phyloP scores from a whole-genome alignment of 169 alveolate genomes.

The Plasmodium cynomolgi region DNA sequence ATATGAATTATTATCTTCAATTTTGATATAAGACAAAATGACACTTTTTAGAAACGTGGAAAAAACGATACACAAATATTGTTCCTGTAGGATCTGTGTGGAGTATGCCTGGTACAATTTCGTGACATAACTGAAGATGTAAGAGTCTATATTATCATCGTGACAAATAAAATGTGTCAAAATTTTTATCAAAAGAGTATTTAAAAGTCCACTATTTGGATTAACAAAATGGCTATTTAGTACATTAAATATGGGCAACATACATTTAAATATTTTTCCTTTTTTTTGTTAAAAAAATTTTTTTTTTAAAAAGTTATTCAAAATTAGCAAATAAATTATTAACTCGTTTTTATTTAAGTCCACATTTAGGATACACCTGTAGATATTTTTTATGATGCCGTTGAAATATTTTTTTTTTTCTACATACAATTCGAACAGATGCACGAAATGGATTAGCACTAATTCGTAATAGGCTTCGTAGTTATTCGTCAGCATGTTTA shows the following conservation, averaged over 20 bases:
- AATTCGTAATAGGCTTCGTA: constrained; percentile 60
- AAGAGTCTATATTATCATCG: constrained; percentile 18
- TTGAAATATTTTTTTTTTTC: constrained; percentile 33
- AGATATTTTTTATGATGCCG: constrained; percentile 33
- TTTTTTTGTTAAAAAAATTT: constrained; percentile 35
- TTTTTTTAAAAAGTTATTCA: constrained; percentile 17
- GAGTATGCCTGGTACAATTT: constrained; percentile 32
- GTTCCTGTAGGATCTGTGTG: not conserved
- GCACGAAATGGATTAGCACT: not conserved
- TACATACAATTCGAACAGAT: constrained; percentile 23
- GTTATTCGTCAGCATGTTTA: constrained; percentile 37
- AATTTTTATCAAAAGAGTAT: constrained; percentile 13
- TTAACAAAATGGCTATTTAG: constrained; percentile 17
- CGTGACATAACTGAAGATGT: constrained; percentile 19
- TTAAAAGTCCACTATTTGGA: not conserved
- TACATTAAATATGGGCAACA: constrained; percentile 49
- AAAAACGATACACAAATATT: constrained; percentile 19
- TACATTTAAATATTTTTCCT: constrained; percentile 40
- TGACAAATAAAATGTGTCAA: constrained; percentile 25
- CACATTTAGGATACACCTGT: constrained; percentile 33
- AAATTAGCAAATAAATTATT: constrained; percentile 36
- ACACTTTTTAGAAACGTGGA: constrained; percentile 31
- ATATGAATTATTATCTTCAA: not conserved
- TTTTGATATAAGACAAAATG: constrained; percentile 23
- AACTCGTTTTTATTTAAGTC: constrained; percentile 38